Evolutionary conservation across 2,329 filamentous ascomycete species (phyloP), one percentile per base, ranked within the genome.

Genomic region (Arthroderma uncinatum): DNA sequence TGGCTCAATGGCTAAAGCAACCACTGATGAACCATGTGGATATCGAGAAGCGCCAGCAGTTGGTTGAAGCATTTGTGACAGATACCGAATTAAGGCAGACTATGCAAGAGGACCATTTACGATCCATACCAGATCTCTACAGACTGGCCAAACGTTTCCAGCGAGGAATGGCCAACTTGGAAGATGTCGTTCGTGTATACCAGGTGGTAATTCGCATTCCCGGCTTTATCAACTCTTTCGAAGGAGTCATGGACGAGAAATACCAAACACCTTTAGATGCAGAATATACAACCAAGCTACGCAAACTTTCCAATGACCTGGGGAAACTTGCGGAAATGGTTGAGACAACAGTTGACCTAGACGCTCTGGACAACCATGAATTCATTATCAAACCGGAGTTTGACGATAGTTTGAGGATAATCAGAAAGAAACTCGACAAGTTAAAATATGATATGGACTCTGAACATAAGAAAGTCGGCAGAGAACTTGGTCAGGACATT

Each of bases 301-400:
- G 81, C 53, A 82, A 87, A 59, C 82, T 89, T 59, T 87, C 85
- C 4, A 84, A 89, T 66, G 88, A 84, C 66, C 79, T 98, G 54
- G 84, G 81, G 25, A 95, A 90, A 68, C 78, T 98, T 9, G 88
- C 92, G 67, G 93, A 98, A 69, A 96, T 98, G 89, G 93, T 98
- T 0, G 93, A 98, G 75, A 95, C 93, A 1, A 98, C 94, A 0
- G 91, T 98, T 12, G 93, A 98, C 67, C 81, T 98, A 0, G 89
- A 95, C 58, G 93, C 93, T 2, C 81, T 98, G 9, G 92, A 98
- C 66, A 90, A 93, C 63, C 93, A 98, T 67, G 93, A 98, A 69
- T 98, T 94, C 73, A 92, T 96, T 65, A 98, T 98, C 79, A 98
- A 97, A 73, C 88, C 94, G 0, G 93, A 98, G 67, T 98, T 96